Conservation (phyloP, 208 protist species). For the Trypanosomatidae sp. region DNA sequence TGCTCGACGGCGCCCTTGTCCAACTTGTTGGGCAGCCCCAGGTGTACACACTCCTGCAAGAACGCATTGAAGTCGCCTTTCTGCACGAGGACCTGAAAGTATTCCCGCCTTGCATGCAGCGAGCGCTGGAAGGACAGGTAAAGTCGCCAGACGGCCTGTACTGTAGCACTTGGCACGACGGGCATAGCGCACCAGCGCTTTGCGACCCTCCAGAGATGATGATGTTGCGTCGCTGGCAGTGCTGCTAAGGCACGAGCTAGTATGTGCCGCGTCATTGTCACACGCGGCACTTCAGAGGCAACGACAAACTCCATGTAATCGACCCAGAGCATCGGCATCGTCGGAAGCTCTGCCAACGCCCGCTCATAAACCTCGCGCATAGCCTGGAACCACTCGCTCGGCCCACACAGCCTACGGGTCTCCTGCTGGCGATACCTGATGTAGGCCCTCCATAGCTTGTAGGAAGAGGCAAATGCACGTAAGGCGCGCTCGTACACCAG, state of each 20-base stretch:
- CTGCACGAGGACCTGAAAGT: constrained; percentile 59
- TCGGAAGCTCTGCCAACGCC: constrained; percentile 62
- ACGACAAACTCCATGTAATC: constrained; percentile 74
- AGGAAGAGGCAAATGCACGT: constrained; percentile 67
- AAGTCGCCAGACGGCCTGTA: constrained; percentile 54
- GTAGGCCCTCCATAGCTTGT: constrained; percentile 83
- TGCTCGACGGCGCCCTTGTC: constrained; percentile 10
- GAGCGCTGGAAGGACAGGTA: constrained; percentile 64
- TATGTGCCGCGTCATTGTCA: constrained; percentile 68
- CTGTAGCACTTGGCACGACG: constrained; percentile 50
- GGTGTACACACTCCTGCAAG: constrained; percentile 50
- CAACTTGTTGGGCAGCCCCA: constrained; percentile 18
- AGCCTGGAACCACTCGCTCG: constrained; percentile 69
- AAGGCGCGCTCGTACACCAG: constrained; percentile 76
- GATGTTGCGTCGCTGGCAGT: constrained; percentile 79
- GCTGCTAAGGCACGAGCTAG: constrained; percentile 45
- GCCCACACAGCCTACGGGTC: constrained; percentile 39
- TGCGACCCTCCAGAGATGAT: constrained; percentile 64
- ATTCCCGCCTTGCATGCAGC: constrained; percentile 45
- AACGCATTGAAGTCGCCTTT: constrained; percentile 48
- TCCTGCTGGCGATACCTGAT: constrained; percentile 55
- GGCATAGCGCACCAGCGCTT: constrained; percentile 45
- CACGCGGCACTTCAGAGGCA: constrained; percentile 35
- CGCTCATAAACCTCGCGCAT: constrained; percentile 74
- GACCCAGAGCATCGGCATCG: constrained; percentile 78